Evolutionary conservation across 768 basidiomycete genomes (phyloP), one percentile per base, ranked within the genome.

Genomic region (Mycena pura): DNA sequence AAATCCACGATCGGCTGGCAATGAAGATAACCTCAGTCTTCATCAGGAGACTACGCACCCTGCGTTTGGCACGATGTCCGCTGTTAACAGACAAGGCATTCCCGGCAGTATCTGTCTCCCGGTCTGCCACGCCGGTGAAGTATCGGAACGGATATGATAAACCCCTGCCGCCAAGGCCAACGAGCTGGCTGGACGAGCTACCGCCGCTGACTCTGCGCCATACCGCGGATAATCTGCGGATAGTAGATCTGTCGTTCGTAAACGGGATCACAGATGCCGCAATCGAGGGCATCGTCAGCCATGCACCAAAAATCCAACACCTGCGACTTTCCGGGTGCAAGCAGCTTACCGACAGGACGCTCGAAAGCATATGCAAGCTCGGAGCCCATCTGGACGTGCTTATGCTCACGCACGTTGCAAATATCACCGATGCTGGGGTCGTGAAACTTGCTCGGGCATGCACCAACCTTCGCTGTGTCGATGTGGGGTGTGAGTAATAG

Each of bases 1-100:
- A 39, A 44, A 57, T 21, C 21, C 25, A 27, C 6, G 60, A 28
- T 49, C 27, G 38, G 41, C 15, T 27, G n/a, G n/a, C n/a, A 43
- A 21, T 40, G 34, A 56, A 61, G 60, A 66, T 58, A 44, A 64
- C 57, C 56, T 57, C 63, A 48, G 54, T 51, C 65, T 46, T 43
- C 41, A 29, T 32, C 68, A 86, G 91, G 63, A 91, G 87, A 70
- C 79, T 98, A 52, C 82, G 92, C 8, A 86, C 83, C 44, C 72
- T 97, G 61, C 87, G 90, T 65, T 76, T 99, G 45, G 88, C 91
- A 36, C 89, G 91, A 51, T 97, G 94, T 72, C 73, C 82, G 25
- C 78, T 86, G 14, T 76, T 97, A 66, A 91, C 91, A 25, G 93
- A 96, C 78, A 87, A 83, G 66, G 87, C 87, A 1, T 92, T 96